A percentile compares a stretch with the other conserved stretches of the same genome.
These are phyloP conservation scores for Rosellinia necatrix DNA, from an alignment of 2,329 filamentous ascomycete genomes.

Conservation along the genomic window DNA sequence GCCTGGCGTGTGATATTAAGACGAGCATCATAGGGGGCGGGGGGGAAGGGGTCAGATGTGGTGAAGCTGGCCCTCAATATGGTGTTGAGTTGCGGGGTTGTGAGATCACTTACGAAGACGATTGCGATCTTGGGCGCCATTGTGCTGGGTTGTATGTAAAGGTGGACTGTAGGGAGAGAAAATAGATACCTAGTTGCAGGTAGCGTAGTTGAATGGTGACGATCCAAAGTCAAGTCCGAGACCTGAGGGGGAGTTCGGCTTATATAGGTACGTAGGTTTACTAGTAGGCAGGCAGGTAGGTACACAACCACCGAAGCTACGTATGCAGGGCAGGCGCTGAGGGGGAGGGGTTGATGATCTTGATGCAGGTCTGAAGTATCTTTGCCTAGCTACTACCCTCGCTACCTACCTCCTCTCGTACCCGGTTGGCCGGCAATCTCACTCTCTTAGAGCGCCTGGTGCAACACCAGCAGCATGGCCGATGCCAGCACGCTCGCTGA, in stretches of 20 bases:
- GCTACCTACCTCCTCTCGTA: no score
- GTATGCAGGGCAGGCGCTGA: neutral
- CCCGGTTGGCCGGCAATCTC: no score
- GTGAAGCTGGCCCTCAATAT: no score
- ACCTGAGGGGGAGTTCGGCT: constrained; percentile 7
- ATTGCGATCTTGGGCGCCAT: constrained; percentile 42
- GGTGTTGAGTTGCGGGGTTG: neutral
- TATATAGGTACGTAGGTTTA: no score
- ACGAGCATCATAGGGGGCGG: no score
- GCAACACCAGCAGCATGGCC: no score
- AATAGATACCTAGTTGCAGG: neutral
- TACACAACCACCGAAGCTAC: neutral
- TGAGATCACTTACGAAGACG: constrained; percentile 35
- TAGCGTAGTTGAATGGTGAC: neutral
- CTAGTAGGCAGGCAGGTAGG: no score
- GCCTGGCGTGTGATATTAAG: constrained; percentile 8
- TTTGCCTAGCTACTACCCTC: no score
- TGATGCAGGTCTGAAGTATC: no score
- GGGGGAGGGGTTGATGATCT: constrained; percentile 1
- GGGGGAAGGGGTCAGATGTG: no score
- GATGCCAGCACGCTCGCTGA: constrained; percentile 5
- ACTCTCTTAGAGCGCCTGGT: no score
- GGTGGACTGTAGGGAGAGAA: neutral
- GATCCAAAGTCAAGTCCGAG: neutral
- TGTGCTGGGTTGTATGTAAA: neutral